These are phyloP conservation scores for Leptosphaerulina australis DNA, from an alignment of 2,329 filamentous ascomycete species.

Conservation along the genomic window DNA sequence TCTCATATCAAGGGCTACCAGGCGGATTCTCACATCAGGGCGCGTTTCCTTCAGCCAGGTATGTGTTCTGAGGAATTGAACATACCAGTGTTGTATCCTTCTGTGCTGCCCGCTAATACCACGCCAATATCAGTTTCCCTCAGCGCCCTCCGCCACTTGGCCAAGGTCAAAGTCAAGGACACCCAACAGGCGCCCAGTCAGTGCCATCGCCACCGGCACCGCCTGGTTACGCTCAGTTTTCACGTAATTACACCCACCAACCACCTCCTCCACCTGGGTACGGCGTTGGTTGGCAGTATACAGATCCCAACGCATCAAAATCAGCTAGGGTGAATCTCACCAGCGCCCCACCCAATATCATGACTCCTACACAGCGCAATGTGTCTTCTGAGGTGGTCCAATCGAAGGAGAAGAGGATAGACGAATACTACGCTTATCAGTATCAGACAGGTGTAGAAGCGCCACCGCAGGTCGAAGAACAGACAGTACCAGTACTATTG, in stretches of 20 bases:
- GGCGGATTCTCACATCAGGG: constrained; percentile 18
- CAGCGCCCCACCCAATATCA: constrained; percentile 9
- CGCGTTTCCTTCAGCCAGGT: constrained; percentile 16
- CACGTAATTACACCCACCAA: constrained; percentile 15
- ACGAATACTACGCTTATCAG: constrained; percentile 27
- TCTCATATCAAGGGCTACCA: constrained; percentile 26
- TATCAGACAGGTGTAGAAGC: constrained; percentile 20
- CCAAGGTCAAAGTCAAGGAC: constrained; percentile 14
- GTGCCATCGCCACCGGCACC: constrained; percentile 11
- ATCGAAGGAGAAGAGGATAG: constrained; percentile 22
- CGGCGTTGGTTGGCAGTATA: constrained; percentile 28
- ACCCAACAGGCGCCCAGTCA: constrained; percentile 7
- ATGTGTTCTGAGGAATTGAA: background rate
- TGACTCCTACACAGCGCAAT: constrained; percentile 21
- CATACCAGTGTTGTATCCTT: background rate
- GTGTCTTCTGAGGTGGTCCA: constrained; percentile 18
- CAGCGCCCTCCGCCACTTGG: constrained; percentile 29
- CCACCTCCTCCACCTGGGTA: constrained; percentile 20
- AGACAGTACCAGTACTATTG: constrained; percentile 31
- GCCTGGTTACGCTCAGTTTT: constrained; percentile 20
- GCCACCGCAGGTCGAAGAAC: constrained; percentile 21
- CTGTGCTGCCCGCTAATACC: background rate
- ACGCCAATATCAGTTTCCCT: constrained; percentile 11
- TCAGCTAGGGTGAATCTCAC: constrained; percentile 2
- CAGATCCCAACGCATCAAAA: constrained; percentile 16